Base-by-base conservation (phyloP, 352 stramenopile genomes). In the Pythium chondricola region DNA sequence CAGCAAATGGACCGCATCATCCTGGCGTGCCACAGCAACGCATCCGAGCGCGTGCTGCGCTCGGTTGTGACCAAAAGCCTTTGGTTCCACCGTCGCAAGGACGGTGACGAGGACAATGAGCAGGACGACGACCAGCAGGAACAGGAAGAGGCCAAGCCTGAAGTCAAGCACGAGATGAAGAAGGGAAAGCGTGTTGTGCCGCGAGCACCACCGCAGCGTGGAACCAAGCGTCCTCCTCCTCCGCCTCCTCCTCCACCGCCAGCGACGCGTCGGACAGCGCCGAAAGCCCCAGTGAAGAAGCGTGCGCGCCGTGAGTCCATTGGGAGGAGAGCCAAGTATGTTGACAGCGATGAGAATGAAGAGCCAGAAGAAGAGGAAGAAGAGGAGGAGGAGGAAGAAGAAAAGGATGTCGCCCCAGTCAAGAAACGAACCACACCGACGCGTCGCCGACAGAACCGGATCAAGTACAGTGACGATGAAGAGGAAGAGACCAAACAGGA, bases 1-100 rank as follows among this genome's bases (percentile, higher is more conserved):
- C 42, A 77, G 44, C 73, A 88, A 45, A 88, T 88, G 75, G 75
- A 85, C 31, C 69, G 75, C 40, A 69, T 88, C 39, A 84, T 88
- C 37, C 59, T 84, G 22, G 73, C 75, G 14, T 84, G 71, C 43
- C 69, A 81, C 54, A 85, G 73, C 33, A 66, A 69, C 26, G 71
- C 73, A 18, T 67, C 73, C 0, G 64, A 72, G 54, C 57, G 57
- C 22, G 71, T 85, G 52, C 49, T 88, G 6, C 58, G 55, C 25
- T 61, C 58, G 5, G 71, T 90, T 3, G 75, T 84, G 43, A 85
- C 72, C 20, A 77, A 80, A 50, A 63, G 73, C n/a, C 22, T 87
- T 8, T 89, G 73, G 72, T 74, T 87, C 58, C 60, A 71, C 38
- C 48, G 44, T 18, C 14, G 21, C 17, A 21, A 39, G 20, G 20